These are phyloP conservation scores for Trichoderma koningiopsis DNA, from an alignment of 2,329 filamentous ascomycete species.

Conservation along the genomic window DNA sequence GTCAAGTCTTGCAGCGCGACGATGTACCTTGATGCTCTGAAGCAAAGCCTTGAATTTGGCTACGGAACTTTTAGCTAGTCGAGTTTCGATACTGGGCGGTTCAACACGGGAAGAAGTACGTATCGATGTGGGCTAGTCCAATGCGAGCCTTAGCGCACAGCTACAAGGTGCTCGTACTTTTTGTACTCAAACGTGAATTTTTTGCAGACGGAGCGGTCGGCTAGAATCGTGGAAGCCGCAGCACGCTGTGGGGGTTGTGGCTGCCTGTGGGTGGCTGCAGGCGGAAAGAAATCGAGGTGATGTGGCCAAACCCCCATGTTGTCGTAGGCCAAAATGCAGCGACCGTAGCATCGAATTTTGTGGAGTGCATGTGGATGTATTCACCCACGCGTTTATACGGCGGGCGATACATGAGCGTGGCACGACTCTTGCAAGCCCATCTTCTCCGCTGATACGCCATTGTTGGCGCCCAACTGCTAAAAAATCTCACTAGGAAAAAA, in stretches of 20 bases:
- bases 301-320: background rate
- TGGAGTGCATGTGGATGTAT: background rate
- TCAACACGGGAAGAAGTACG: conserved; percentile 7
- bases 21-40: conserved; percentile 3
- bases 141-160: background rate
- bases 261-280: conserved; percentile 6
- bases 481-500: background rate
- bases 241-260: background rate
- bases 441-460: background rate
- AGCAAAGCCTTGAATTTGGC: background rate
- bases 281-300: background rate
- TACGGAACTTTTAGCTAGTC: background rate
- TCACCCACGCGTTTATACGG: background rate
- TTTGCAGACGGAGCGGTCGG: background rate
- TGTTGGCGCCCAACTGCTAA: conserved; percentile 9
- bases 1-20: background rate
- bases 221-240: conserved; percentile 8
- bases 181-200: background rate
- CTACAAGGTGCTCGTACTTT: background rate
- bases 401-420: background rate
- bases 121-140: background rate
- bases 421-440: background rate
- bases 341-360: background rate
- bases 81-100: background rate
- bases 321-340: background rate